These are phyloP conservation scores for Macrolepiota fuliginosa DNA, from an alignment of 768 basidiomycete genomes.

Conservation along the genomic window DNA sequence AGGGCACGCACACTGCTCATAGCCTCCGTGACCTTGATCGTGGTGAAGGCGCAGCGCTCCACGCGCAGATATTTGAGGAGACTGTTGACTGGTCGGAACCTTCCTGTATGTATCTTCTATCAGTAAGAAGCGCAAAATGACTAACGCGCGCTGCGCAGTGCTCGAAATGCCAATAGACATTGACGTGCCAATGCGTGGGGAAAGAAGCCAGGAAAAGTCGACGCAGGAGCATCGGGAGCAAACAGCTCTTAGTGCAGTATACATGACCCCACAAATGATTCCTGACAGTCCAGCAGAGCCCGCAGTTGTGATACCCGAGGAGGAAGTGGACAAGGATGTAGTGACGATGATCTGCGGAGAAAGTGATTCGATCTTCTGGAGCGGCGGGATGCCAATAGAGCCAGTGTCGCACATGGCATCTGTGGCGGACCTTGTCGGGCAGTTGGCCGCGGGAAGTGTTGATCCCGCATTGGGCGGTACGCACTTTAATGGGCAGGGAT, in stretches of 20 bases:
- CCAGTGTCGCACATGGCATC: slow-evolving; percentile 36
- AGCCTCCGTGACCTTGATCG: slow-evolving; percentile 84
- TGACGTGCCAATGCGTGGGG: slow-evolving; percentile 55
- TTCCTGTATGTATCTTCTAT: slow-evolving; percentile 54
- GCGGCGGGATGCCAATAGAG: slow-evolving; percentile 24
- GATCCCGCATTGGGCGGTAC: slow-evolving; percentile 34
- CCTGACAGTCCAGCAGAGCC: slow-evolving; percentile 80
- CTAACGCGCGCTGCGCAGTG: slow-evolving; percentile 36
- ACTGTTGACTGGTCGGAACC: slow-evolving; percentile 85
- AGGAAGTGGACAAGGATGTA: slow-evolving; percentile 63
- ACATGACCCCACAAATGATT: slow-evolving; percentile 67
- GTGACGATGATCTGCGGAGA: slow-evolving; percentile 68
- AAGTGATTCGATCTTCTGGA: slow-evolving; percentile 65
- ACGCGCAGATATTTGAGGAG: slow-evolving; percentile 83
- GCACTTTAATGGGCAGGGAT: slow-evolving; percentile 26
- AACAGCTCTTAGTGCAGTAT: slow-evolving; percentile 71
- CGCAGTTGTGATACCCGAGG: slow-evolving; percentile 55
- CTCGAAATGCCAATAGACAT: slow-evolving; percentile 62
- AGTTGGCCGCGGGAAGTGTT: slow-evolving; percentile 48
- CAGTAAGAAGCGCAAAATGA: slow-evolving; percentile 11
- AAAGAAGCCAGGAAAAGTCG: slow-evolving; percentile 63
- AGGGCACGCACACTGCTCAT: slow-evolving; percentile 72
- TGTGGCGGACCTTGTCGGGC: slow-evolving; percentile 70
- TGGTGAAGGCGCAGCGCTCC: slow-evolving; percentile 83
- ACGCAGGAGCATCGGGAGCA: slow-evolving; percentile 78